These are phyloP conservation scores for Amylocystis lapponica DNA, from an alignment of 768 basidiomycete species.

Conservation along the genomic window DNA sequence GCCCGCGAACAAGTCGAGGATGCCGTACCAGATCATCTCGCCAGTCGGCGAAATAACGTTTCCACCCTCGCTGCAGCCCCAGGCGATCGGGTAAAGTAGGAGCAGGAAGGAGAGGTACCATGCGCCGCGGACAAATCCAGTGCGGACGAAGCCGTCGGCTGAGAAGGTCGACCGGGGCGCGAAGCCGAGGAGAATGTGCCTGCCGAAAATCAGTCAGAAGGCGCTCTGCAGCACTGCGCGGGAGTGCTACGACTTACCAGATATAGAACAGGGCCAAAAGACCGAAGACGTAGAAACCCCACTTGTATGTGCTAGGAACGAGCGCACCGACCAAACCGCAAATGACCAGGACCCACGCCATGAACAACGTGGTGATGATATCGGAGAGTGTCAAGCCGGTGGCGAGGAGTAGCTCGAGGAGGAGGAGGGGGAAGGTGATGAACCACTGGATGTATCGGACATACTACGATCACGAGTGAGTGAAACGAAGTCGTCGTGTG, in stretches of 20 bases:
- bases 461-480: constrained; percentile 23
- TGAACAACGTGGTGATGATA: constrained; percentile 40
- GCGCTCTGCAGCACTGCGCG: not conserved
- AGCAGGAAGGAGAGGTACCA: constrained; percentile 47
- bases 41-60: constrained; percentile 44
- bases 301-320: constrained; percentile 44
- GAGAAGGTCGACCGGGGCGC: constrained; percentile 23
- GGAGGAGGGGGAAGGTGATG: constrained; percentile 45
- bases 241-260: constrained; percentile 14
- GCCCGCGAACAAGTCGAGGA: constrained; percentile 35
- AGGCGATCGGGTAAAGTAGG: constrained; percentile 52
- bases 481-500: not conserved
- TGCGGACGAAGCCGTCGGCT: constrained; percentile 17
- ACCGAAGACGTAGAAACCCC: constrained; percentile 45
- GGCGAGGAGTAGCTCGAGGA: constrained; percentile 40
- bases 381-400: constrained; percentile 41
- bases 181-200: constrained; percentile 26
- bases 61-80: constrained; percentile 49
- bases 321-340: constrained; percentile 43
- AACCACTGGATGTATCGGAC: constrained; percentile 49
- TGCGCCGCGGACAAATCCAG: constrained; percentile 30
- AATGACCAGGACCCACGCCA: constrained; percentile 40
- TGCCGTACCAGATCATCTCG: constrained; percentile 53
- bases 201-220: constrained; percentile 6
- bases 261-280: constrained; percentile 38